Percentiles rank a stretch among this genome's conserved stretches.
These are phyloP conservation scores for Penicillium palitans DNA, from an alignment of 2,329 filamentous ascomycete genomes.

Conservation along the genomic window DNA sequence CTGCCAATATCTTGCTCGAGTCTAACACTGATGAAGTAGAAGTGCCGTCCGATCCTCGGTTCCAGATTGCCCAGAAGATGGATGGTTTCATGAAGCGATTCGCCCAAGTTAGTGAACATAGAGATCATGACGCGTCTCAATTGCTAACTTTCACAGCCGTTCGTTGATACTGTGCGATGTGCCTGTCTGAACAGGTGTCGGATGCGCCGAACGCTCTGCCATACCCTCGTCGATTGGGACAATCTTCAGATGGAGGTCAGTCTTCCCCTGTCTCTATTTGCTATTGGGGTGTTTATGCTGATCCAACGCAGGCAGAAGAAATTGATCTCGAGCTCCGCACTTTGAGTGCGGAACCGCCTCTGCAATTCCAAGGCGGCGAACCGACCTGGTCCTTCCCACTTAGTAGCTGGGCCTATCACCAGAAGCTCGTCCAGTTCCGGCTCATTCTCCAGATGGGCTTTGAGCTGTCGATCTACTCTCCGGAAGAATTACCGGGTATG, in stretches of 20 bases:
- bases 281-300: background rate
- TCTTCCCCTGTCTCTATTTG: background rate
- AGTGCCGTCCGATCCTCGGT: slow-evolving; percentile 69
- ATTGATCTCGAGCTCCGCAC: slow-evolving; percentile 68
- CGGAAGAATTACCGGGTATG: slow-evolving; percentile 81
- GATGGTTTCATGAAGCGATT: slow-evolving; percentile 63
- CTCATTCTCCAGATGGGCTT: slow-evolving; percentile 89
- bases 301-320: slow-evolving; percentile 57
- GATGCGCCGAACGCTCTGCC: slow-evolving; percentile 82
- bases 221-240: slow-evolving; percentile 81
- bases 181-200: slow-evolving; percentile 89
- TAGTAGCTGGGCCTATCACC: slow-evolving; percentile 84
- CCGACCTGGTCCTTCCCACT: slow-evolving; percentile 69
- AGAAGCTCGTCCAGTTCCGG: slow-evolving; percentile 87
- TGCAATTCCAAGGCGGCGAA: slow-evolving; percentile 55
- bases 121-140: background rate
- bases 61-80: slow-evolving; percentile 71
- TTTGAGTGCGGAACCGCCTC: slow-evolving; percentile 61
- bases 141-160: slow-evolving; percentile 58
- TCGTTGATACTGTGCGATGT: slow-evolving; percentile 78
- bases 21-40: slow-evolving; percentile 75
- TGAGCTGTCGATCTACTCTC: slow-evolving; percentile 85
- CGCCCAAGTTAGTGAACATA: slow-evolving; percentile 42
- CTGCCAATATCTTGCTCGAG: slow-evolving; percentile 69
- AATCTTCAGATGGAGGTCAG: slow-evolving; percentile 72